Conservation (phyloP, 768 basidiomycete species). For the Xerocomus potaroensis region DNA sequence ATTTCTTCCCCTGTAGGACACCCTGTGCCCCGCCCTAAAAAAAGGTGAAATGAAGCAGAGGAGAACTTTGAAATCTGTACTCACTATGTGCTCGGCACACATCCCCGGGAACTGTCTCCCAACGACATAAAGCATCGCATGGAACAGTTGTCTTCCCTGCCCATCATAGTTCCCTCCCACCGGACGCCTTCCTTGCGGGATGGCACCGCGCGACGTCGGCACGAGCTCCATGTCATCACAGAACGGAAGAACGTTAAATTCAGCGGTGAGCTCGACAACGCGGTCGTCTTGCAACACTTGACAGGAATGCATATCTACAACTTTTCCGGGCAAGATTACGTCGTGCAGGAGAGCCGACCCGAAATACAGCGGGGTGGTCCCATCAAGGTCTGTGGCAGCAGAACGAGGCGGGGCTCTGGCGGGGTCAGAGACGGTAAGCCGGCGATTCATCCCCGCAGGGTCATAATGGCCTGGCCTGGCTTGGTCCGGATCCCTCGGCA, state of each 20-base stretch:
- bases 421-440: neutral
- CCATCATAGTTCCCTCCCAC: conserved; percentile 4
- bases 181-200: conserved; percentile 4
- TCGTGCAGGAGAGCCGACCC: neutral
- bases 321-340: neutral
- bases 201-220: neutral
- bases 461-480: neutral
- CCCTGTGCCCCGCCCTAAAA: conserved; percentile 4
- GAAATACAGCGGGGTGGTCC: neutral
- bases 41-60: no score
- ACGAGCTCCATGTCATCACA: conserved; percentile 2
- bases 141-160: conserved; percentile 5
- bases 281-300: neutral
- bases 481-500: neutral
- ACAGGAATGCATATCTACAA: neutral
- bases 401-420: neutral
- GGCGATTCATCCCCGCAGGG: neutral
- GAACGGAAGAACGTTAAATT: conserved; percentile 3
- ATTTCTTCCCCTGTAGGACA: conserved; percentile 1
- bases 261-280: neutral
- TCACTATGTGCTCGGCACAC: conserved; percentile 6
- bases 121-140: conserved; percentile 5
- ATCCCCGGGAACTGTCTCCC: conserved; percentile 8
- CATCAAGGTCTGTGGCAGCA: conserved; percentile 1
- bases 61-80: neutral